These are phyloP conservation scores for Daedaleopsis nitida DNA, from an alignment of 768 basidiomycete species.

Conservation along the genomic window DNA sequence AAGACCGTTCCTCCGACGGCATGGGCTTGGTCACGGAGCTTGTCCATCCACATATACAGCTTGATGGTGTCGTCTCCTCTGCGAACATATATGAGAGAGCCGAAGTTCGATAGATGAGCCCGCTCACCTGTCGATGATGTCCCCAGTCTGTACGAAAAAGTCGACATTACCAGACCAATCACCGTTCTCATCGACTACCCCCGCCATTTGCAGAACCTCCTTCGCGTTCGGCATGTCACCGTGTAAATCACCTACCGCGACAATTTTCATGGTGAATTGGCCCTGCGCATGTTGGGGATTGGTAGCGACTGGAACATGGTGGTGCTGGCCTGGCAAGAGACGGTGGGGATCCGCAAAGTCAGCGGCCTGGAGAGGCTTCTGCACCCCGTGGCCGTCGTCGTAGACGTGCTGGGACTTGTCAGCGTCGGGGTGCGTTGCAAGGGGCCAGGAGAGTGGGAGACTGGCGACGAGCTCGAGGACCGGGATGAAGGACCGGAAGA, in stretches of 20 bases:
- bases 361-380: not conserved
- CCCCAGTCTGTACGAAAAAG: conserved; percentile 92
- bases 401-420: conserved; percentile 11
- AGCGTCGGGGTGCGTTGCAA: conserved; percentile 26
- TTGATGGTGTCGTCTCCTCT: conserved; percentile 91
- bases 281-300: not conserved
- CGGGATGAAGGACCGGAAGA: conserved; percentile 22
- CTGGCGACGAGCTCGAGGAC: conserved; percentile 19
- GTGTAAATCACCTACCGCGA: conserved; percentile 92
- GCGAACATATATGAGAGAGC: not conserved
- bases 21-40: conserved; percentile 73
- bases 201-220: conserved; percentile 77
- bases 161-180: conserved; percentile 85
- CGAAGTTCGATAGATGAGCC: not conserved
- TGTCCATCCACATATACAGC: conserved; percentile 84
- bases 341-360: conserved; percentile 7
- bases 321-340: not conserved
- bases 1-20: conserved; percentile 71
- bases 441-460: conserved; percentile 25
- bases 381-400: not conserved
- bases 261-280: conserved; percentile 50
- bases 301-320: not conserved
- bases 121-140: conserved; percentile 86
- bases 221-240: conserved; percentile 83
- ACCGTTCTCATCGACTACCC: conserved; percentile 68